Evolutionary conservation across 1,139 yeast genomes (phyloP), one percentile per base, ranked within the genome.

Genomic region (Nakaseomyces bracarensis): DNA sequence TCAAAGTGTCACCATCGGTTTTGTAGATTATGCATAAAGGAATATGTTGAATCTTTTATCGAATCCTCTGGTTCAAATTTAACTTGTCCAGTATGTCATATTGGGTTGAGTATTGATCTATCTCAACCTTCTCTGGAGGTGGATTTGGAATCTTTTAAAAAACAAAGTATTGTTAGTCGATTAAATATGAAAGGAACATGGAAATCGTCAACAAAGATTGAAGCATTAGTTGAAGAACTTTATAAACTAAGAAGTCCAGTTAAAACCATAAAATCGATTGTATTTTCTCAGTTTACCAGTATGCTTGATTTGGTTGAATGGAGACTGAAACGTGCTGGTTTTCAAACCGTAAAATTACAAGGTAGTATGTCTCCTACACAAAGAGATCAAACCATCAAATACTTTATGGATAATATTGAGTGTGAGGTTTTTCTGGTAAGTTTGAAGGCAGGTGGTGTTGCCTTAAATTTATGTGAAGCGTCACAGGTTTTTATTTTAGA

Each of bases 381-480:
- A 60, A 74, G 98, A 58, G 96, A 87, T 54, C 83, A 82, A 49
- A 84, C 95, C 27, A 91, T 91, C 61, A 76, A 79, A 53, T 79
- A 86, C 59, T 91, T 91, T 55, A 85, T 89, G 95, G 89, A 83
- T 40, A 89, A 86, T 45, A 83, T 95, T 0, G 75, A 75, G 34
- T 96, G 91, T 22, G 97, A 91, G 62, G 95, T 91, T 8, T 91
- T 91, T 58, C 66, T 91, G 46, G 98, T 91, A 6, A 87, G 96
- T 22, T 71, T 93, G 53, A 91, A 91, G 58, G 98, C 99, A 0
- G 99, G 99, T 51, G 98, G 98, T 64, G 98, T 91, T 28, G 98
- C 98, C 0, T 71, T 91, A 51, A 91, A 91, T 60, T 70, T 91
- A 52, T 89, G 96, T 56, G 98, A 93, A 59, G 98, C 98, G 0